Conservation (phyloP, 495 filamentous ascomycete genomes). For the Staphylotrichum tortipilum region DNA sequence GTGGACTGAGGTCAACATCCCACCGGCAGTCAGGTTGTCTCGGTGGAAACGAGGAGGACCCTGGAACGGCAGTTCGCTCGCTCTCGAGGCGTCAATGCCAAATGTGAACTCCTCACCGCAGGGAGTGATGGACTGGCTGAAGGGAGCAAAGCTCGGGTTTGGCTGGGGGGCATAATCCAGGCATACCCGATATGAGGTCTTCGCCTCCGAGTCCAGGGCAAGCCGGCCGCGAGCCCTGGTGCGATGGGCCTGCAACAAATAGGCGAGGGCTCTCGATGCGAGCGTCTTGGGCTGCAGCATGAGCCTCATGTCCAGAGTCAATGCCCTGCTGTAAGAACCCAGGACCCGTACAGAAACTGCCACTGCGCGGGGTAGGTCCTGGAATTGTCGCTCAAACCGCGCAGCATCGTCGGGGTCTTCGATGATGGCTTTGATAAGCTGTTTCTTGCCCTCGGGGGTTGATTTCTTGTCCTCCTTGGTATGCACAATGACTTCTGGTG, state of each 20-base stretch:
- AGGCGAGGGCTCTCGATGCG: slow-evolving; percentile 3
- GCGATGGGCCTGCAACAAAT: slow-evolving; percentile 7
- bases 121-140: not conserved
- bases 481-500: slow-evolving; percentile 6
- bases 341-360: slow-evolving; percentile 1
- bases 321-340: not conserved
- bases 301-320: not conserved
- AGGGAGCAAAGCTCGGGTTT: not conserved
- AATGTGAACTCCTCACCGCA: not conserved
- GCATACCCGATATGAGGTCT: slow-evolving; percentile 2
- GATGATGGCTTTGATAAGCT: not conserved
- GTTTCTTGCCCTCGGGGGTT: not conserved
- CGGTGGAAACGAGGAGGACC: slow-evolving; percentile 1
- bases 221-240: not conserved
- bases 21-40: not conserved
- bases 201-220: not conserved
- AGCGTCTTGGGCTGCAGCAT: slow-evolving; percentile 7
- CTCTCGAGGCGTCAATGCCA: not conserved
- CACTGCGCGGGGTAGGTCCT: slow-evolving; percentile 8
- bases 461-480: not conserved
- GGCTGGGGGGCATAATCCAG: slow-evolving; percentile 4
- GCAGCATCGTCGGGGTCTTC: slow-evolving; percentile 12
- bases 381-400: slow-evolving; percentile 6
- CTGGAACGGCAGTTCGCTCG: not conserved
- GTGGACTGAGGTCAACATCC: not conserved